Base-by-base conservation (phyloP, 2,329 filamentous ascomycete species). In the Fusarium praegraminearum region DNA sequence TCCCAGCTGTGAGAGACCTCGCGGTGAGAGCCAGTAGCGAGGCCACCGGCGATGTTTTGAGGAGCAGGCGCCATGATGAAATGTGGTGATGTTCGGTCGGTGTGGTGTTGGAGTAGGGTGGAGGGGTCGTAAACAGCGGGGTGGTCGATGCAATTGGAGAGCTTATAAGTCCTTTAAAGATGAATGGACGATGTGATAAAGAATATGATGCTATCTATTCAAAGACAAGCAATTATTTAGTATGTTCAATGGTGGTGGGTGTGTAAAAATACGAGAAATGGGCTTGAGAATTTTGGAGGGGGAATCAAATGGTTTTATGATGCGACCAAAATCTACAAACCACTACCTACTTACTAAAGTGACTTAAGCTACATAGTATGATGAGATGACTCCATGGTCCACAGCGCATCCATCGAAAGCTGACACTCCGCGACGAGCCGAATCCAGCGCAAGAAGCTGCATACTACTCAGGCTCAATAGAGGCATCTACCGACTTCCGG, bases 1-100 rank as follows among this genome's bases (percentile, higher is more conserved):
- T 87, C 89, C 76, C 90, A 83, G 78, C 84, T 89, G 76, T 89
- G 86, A 20, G 87, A 87, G 74, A 83, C 85, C 71, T 79, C 69
- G 71, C 81, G 67, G 51, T 73, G 77, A 62, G 79, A 75, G 26
- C 70, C 57, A 58, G 79, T 72, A 62, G 73, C 76, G 78, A 78
- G 80, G 72, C 69, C 73, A 30, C 77, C 73, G 20, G 76, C 63
- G 67, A 89, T 89, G 67, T 87, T 83, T 75, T 82, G 80, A 73
- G 84, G 82, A 72, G 78, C 71, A 44, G 82, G 77, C 58, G 81
- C 76, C 83, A 85, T 85, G 64, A 57, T 75, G 73, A 47, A 22
- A 47, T 58, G 52, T 59, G 60, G 38, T 63, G 45, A 65, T n/a
- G 35, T 43, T 50, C 38, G 55, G 56, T 62, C 53, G 52, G 49